Evolutionary conservation across 345 rosid genomes (phyloP).

Genomic region (Murraya paniculata): DNA sequence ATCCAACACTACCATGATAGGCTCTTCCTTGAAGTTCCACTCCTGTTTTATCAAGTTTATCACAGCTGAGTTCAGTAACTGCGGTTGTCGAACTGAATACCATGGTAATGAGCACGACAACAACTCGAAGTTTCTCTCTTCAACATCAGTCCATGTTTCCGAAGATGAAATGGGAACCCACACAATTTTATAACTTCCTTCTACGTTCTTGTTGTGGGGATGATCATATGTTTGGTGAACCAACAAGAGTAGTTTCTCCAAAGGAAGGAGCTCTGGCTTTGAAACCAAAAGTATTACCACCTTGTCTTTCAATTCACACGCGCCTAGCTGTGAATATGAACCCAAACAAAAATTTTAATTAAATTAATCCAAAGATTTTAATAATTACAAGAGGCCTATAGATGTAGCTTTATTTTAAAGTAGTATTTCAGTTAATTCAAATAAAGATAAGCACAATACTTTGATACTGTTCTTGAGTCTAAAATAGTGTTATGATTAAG

Average conservation of each 20-base stretch:
- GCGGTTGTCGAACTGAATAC: conserved; percentile 59
- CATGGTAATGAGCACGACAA: conserved; percentile 55
- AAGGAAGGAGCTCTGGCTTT: conserved; percentile 47
- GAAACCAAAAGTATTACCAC: conserved; percentile 60
- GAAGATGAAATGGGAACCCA: conserved; percentile 64
- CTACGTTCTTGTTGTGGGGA: conserved; percentile 32
- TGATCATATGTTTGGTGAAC: conserved; percentile 57
- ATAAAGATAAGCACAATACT: neutral
- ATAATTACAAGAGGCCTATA: neutral
- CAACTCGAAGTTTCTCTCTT: conserved; percentile 36
- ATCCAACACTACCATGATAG: conserved; percentile 60
- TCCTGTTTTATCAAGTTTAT: conserved; percentile 45
- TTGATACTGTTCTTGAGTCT: neutral
- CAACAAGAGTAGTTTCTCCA: conserved; percentile 54
- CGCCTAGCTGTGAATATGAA: conserved; percentile 40
- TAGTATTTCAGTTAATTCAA: neutral
- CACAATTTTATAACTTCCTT: conserved; percentile 45
- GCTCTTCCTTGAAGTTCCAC: conserved; percentile 49
- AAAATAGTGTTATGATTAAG: neutral
- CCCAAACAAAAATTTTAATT: neutral
- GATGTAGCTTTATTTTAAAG: neutral
- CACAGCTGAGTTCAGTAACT: conserved; percentile 44
- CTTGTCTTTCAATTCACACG: conserved; percentile 56
- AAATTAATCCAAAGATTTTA: neutral
- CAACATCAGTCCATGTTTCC: conserved; percentile 50